Base-by-base conservation (phyloP, 2,329 filamentous ascomycete species). In the Fusarium irregulare region DNA sequence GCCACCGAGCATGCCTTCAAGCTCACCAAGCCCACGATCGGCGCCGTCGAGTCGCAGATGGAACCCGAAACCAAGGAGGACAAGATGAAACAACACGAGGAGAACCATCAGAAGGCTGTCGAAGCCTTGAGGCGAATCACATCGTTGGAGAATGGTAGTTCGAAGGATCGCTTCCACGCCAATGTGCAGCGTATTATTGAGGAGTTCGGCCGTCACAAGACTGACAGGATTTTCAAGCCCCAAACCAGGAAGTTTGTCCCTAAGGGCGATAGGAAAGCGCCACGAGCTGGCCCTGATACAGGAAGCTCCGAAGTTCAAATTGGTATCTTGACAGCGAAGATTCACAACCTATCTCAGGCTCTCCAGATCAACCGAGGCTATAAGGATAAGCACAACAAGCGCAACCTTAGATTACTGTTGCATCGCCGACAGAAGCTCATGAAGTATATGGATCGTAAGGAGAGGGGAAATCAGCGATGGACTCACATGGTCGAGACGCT, bases 301-400 rank as follows among this genome's bases (percentile, higher is more conserved):
- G 96, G 96, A 37, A 97, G 93, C 75, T 93, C 93, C 9, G 96
- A 99, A 82, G 97, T 99, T n/a, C 96, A 99, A 84, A 93, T 97
- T 72, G 94, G 94, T 47, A 97, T 99, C 74, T 81, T 99, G 78
- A 99, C 96, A 5, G 88, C 93, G 60, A 98, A 98, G 86, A 99
- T 99, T 78, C 87, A 93, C 68, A 90, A 91, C 25, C 80, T 99
- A 51, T 91, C 92, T 18, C 86, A 92, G 72, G 90, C 91, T 71
- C 81, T 97, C 54, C 86, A 91, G 76, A 85, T 83, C 44, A 87
- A 89, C 64, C 82, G 84, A 73, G 93, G 91, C 7, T 88, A 92
- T 79, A 93, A 91, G 78, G 96, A 99, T 78, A 97, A 97, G 84
- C 88, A 93, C 79, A 98, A 98, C 83, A 97, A 97, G 88, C 87